Evolutionary conservation across 306 rosid genomes (phyloP).

Genomic region (Acacia melanoxylon): DNA sequence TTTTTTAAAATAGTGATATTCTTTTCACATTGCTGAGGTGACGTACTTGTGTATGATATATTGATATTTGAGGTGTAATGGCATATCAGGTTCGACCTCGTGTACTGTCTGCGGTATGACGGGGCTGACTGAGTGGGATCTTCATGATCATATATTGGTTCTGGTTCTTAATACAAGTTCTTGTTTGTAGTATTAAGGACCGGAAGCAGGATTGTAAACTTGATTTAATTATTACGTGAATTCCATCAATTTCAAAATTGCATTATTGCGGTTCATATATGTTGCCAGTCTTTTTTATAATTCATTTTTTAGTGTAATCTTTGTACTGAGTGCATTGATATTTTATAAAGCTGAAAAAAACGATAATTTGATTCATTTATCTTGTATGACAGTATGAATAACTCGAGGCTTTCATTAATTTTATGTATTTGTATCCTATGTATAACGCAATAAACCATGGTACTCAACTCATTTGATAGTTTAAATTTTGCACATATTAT

Average conservation of each 20-base stretch:
- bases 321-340: background rate
- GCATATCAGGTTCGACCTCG: background rate
- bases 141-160: too few relatives aligned
- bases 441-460: too few relatives aligned
- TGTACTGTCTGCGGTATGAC: background rate
- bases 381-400: too few relatives aligned
- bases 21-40: background rate
- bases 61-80: background rate
- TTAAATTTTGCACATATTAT: background rate
- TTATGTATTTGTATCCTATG: too few relatives aligned
- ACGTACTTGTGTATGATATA: background rate
- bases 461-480: background rate
- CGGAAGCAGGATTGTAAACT: background rate
- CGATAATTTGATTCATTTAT: too few relatives aligned
- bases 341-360: too few relatives aligned
- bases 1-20: background rate
- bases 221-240: background rate
- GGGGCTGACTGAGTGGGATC: background rate
- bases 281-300: background rate
- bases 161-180: too few relatives aligned
- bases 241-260: background rate
- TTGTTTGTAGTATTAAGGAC: too few relatives aligned
- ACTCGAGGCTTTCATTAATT: too few relatives aligned
- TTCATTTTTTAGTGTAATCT: background rate
- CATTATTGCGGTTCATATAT: background rate